Evolutionary conservation across 306 rosid species (phyloP), one percentile per base, ranked within the genome.

Genomic region (Fragaria vesca): DNA sequence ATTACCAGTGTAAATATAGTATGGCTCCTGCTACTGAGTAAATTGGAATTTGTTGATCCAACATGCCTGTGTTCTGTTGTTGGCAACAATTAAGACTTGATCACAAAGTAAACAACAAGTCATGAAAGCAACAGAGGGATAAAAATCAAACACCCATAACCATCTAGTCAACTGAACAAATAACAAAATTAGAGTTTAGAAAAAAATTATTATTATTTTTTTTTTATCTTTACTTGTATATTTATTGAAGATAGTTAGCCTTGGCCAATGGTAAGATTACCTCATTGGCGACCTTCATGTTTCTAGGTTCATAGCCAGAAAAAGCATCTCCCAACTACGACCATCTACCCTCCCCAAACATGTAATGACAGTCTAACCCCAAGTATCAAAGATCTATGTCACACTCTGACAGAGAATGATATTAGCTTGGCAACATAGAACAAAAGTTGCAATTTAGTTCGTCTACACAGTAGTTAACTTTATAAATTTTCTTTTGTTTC

Each of bases 11-110:
- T 88, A 90, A 96, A 95, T 83, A 95, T 88, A 1, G 99, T 95
- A 79, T 95, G 99, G 89, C 99, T 95, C 83, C 99, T 88, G 91
- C 99, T 95, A 86, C 99, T 95, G 81, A 90, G 89, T 86, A 95
- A 75, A 86, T 95, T 95, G 87, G 93, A 93, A 78, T 93, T 95
- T 75, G 97, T 95, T 24, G 99, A 95, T 69, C 99, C 99, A 74
- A 95, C 99, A 79, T 95, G 99, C 75, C 99, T 87, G 82, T 95
- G 99, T 83, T 95, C 99, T 95, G 96, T 82, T 95, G 93, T 82
- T 40, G 73, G 69, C 79, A 83, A 81, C 77, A 74, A 66, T 50
- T 16, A 46, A 82, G 74, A 76, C 9, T 21, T 43, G 20, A 52
- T 66, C 78, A 79, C 63, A 46, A 69, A 76, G 80, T 42, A 51